phyloP scores from a whole-genome alignment of 352 stramenopile species.

The Phytophthora pistaciae region DNA sequence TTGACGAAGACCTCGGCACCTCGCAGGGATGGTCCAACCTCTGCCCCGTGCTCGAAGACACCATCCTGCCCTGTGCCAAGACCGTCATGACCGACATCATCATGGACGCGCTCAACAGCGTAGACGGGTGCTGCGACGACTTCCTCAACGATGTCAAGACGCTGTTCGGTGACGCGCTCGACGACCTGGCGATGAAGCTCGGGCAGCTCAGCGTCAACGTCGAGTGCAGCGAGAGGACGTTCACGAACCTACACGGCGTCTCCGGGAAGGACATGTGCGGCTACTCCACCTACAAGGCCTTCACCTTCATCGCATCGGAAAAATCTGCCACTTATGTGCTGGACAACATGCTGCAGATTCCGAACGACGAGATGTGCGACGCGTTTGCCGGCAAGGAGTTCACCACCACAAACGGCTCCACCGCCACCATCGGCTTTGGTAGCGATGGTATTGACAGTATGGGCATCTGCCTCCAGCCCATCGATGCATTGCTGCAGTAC shows the following conservation, averaged over 20 bases:
- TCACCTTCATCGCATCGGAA: conserved; percentile 19
- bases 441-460: conserved; percentile 33
- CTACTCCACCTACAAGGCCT: conserved; percentile 36
- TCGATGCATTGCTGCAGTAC: conserved; percentile 45
- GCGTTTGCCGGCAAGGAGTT: conserved; percentile 48
- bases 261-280: conserved; percentile 45
- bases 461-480: conserved; percentile 55
- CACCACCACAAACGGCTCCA: conserved; percentile 37
- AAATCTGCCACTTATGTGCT: not conserved
- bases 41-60: conserved; percentile 43
- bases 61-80: conserved; percentile 45
- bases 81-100: conserved; percentile 31
- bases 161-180: conserved; percentile 42
- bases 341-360: conserved; percentile 42
- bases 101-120: conserved; percentile 31
- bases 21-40: conserved; percentile 7
- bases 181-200: conserved; percentile 38
- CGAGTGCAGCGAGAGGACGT: conserved; percentile 49
- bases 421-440: conserved; percentile 39
- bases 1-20: conserved; percentile 8
- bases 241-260: conserved; percentile 31
- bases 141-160: conserved; percentile 47
- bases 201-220: conserved; percentile 35
- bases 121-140: conserved; percentile 49
- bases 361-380: conserved; percentile 59